phyloP scores from a whole-genome alignment of 2,329 filamentous ascomycete species.

The Coccinonectria pachysandricola region DNA sequence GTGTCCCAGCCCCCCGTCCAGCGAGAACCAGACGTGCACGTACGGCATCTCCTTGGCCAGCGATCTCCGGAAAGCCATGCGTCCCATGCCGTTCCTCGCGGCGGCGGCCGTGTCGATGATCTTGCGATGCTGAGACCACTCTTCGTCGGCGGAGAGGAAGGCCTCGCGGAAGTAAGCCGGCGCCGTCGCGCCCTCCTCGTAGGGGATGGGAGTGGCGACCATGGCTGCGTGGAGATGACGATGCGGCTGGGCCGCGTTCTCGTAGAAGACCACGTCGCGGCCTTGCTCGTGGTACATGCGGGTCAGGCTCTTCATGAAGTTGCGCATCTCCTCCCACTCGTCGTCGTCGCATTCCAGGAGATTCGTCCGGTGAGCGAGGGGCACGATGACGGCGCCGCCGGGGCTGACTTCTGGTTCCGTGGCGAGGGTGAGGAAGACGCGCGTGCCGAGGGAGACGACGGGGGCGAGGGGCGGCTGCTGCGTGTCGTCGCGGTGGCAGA shows the following conservation, averaged over 20 bases:
- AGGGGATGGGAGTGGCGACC: constrained; percentile 77
- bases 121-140: constrained; percentile 94
- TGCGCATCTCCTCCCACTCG: constrained; percentile 97
- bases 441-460: constrained; percentile 73
- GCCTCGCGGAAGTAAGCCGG: constrained; percentile 95
- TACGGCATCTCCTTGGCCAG: constrained; percentile 96
- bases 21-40: constrained; percentile 91
- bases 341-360: constrained; percentile 97
- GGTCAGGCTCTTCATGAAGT: constrained; percentile 96
- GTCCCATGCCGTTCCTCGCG: constrained; percentile 56
- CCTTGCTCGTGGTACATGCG: constrained; percentile 92
- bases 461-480: constrained; percentile 70
- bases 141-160: constrained; percentile 75
- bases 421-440: constrained; percentile 78
- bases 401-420: constrained; percentile 80
- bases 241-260: constrained; percentile 79
- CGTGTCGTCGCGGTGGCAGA: constrained; percentile 84
- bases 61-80: constrained; percentile 68
- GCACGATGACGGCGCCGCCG: constrained; percentile 79
- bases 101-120: constrained; percentile 75
- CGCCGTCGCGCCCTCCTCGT: constrained; percentile 80
- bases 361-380: constrained; percentile 77
- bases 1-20: constrained; percentile 88
- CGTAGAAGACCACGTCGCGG: constrained; percentile 90
- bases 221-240: constrained; percentile 77